Base-by-base conservation (phyloP, 2,329 filamentous ascomycete species). In the Claviceps sp. region DNA sequence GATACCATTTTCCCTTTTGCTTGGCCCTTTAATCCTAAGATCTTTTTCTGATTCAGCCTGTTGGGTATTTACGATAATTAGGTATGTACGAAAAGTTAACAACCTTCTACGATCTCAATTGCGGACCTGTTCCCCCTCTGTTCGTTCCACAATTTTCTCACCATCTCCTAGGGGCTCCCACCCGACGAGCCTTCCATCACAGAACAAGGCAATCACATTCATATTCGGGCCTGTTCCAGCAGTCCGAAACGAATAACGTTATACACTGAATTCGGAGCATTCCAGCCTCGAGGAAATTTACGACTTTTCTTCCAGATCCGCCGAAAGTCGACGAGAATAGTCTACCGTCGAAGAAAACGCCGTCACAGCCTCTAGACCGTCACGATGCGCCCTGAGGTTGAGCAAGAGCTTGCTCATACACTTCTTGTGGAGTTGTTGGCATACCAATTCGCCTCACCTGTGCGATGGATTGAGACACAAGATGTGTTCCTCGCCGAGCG, bases 391-490 rank as follows among this genome's bases (percentile, higher is more conserved):
- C 93, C 93, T 70, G 93, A 98, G 81, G 79, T 97, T 71, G 91
- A 98, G 83, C 93, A 98, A 74, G 93, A 98, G 78, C 87, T 98
- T 71, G 87, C 93, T 66, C 91, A 98, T 73, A 97, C 91, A 61
- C 82, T 98, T 72, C 87, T 98, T 68, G 88, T 98, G 60, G 93
- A 98, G 83, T 87, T 98, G 58, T 83, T 98, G 61, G 93, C 93
- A 76, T 98, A 97, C 73, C 93, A 98, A 70, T 98, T 98, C 71
- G 93, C 93, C 63, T 97, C 91, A 51, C 93, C 93, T 49, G 93
- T 98, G 62, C 85, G 93, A 83, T 98, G 93, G 93, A 98, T 98
- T 71, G 93, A 98, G 74, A 98, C 93, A 52, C 93, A 98, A 74
- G 93, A 98, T 91, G 93, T 98, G 62, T 93, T 98, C 65, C 86